Evolutionary conservation across 176 grass and related monocot genomes (phyloP), one percentile per base, ranked within the genome.

Genomic region (Panicum miliaceum): DNA sequence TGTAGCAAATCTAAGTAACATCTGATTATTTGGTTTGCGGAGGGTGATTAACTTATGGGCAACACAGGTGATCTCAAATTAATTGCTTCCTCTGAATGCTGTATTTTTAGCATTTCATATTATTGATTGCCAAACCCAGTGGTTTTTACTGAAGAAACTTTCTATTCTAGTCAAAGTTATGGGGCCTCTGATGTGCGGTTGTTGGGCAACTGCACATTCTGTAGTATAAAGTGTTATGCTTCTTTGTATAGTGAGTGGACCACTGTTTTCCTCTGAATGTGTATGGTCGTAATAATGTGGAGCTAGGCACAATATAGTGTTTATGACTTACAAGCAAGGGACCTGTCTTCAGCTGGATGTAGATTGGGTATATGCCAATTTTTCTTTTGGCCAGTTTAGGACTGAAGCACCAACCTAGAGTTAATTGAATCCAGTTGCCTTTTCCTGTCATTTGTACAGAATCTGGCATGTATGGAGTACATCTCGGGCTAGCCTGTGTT

Each of bases 1-100:
- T 71, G 68, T 61, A 61, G 40, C 40, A 82, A 46, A 82, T 47
- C 80, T 14, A 45, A 71, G 3, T 3, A 47, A 51, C 34, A 50
- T 51, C 20, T 69, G 12, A 70, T 47, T 70, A 12, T 85, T 70
- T 18, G 19, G 47, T 60, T 78, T 60, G 27, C 29, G 14, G 7
- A 37, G 37, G 63, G 64, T 67, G 18, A 38, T 38, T 67, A 38
- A 18, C 12, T 67, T 19, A 18, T 67, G 64, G 35, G 35, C 51
- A 22, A 23, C 14, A 70, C 38, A 25, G 13, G 12, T 14, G 15
- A 70, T 60, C 6, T 34, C 1, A 3, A 26, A 32, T 48, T 70
- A 38, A 42, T 47, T 70, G 20, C 27, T 58, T 4, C 34, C 50
- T 85, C 64, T 68, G 62, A 52, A 78, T 65, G 14, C 9, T 65